Conservation (phyloP, 2,329 filamentous ascomycete genomes). For the Diaporthe eres region DNA sequence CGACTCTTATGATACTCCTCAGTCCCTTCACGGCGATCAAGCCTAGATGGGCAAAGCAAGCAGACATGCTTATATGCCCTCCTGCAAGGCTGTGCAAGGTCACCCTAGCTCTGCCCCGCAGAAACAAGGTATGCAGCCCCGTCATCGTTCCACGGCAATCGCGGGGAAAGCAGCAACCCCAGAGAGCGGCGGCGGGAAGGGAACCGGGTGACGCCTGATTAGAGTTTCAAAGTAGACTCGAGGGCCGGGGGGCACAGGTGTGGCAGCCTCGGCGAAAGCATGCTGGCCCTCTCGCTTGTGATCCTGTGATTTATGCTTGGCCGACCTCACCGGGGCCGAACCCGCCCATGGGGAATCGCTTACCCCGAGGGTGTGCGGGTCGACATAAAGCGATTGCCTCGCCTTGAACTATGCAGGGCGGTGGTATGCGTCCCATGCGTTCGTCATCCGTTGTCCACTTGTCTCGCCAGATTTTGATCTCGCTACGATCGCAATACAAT, state of each 20-base stretch:
- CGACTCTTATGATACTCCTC: slow-evolving; percentile 14
- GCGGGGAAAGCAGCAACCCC: background rate
- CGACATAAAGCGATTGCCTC: slow-evolving; percentile 23
- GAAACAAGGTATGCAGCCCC: slow-evolving; percentile 22
- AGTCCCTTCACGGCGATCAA: slow-evolving; percentile 8
- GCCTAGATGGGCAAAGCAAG: slow-evolving; percentile 3
- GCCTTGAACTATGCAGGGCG: background rate
- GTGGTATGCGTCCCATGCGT: slow-evolving; percentile 4
- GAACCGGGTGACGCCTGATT: slow-evolving; percentile 17
- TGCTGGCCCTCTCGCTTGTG: slow-evolving; percentile 18
- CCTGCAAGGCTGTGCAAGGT: slow-evolving; percentile 18
- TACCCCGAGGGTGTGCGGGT: slow-evolving; percentile 12
- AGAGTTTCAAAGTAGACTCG: slow-evolving; percentile 25
- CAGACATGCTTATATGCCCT: slow-evolving; percentile 23
- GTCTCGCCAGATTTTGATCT: background rate
- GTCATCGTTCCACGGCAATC: slow-evolving; percentile 22
- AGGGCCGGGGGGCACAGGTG: background rate
- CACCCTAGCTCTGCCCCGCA: slow-evolving; percentile 17
- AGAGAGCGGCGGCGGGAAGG: background rate
- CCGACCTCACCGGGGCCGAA: slow-evolving; percentile 26
- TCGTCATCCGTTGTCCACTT: slow-evolving; percentile 14
- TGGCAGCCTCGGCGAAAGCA: slow-evolving; percentile 30
- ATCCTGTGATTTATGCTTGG: slow-evolving; percentile 28
- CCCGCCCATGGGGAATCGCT: slow-evolving; percentile 8
- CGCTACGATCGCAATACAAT: slow-evolving; percentile 1